These are phyloP conservation scores for sorghum (Sorghum bicolor) DNA, from an alignment of 176 grass and related monocot species.

Conservation along the genomic window Sorghum_bicolor_NCBIv3 NC_012870.2:69652501-69653000, in stretches of 20 bases:
- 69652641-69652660: conserved; percentile 42
- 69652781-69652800: neutral
- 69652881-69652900: neutral
- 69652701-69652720: conserved; percentile 11
- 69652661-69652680: conserved; percentile 42
- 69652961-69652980: conserved; percentile 16
- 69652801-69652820: neutral
- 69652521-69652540: conserved; percentile 94
- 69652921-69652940: neutral
- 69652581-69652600: conserved; percentile 85
- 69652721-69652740: neutral
- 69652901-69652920: neutral
- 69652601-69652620: conserved; percentile 79
- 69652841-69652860: conserved; percentile 11
- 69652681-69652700: neutral
- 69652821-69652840: neutral
- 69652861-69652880: conserved; percentile 5
- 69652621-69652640: conserved; percentile 41
- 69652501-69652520: conserved; percentile 40
- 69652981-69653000: conserved; percentile 45
- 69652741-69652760: conserved; percentile 11
- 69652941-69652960: neutral
- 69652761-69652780: neutral
- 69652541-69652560: conserved; percentile 79
- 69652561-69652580: conserved; percentile 58